phyloP scores from a whole-genome alignment of 495 filamentous ascomycete genomes.

The Emericellopsis terricola region DNA sequence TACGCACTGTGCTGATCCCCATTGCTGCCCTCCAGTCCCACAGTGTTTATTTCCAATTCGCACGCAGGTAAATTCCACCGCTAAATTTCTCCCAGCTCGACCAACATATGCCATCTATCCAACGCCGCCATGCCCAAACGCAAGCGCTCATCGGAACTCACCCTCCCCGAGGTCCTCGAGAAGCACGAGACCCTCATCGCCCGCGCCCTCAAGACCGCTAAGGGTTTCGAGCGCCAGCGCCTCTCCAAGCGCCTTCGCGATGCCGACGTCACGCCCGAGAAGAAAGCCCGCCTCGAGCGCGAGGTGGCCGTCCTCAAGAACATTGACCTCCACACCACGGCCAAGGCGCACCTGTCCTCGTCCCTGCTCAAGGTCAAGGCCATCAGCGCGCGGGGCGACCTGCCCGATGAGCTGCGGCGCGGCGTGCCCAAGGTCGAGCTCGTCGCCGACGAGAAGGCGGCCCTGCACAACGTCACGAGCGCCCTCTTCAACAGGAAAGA shows the following conservation, averaged over 20 bases:
- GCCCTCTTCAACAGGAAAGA: slow-evolving; percentile 60
- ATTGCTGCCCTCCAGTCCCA: slow-evolving; percentile 1
- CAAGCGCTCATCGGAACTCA: slow-evolving; percentile 21
- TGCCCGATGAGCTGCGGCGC: slow-evolving; percentile 32
- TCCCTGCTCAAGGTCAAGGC: slow-evolving; percentile 55
- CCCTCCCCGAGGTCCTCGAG: slow-evolving; percentile 34
- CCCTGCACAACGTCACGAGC: slow-evolving; percentile 56
- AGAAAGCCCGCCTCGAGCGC: slow-evolving; percentile 11
- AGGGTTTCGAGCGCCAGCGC: slow-evolving; percentile 82
- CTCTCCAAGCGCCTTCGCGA: slow-evolving; percentile 58
- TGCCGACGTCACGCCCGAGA: slow-evolving; percentile 32
- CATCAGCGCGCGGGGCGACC: slow-evolving; percentile 32
- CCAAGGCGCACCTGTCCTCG: slow-evolving; percentile 56
- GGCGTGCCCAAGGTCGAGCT: slow-evolving; percentile 25
- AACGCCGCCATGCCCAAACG: slow-evolving; percentile 25
- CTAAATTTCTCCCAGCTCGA: too few relatives aligned
- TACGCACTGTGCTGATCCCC: too few relatives aligned
- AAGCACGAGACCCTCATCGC: slow-evolving; percentile 41
- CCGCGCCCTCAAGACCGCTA: slow-evolving; percentile 57
- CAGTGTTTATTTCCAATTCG: neutral
- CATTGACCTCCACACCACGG: slow-evolving; percentile 46
- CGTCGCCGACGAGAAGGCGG: slow-evolving; percentile 26
- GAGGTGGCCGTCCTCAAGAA: neutral
- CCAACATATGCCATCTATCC: neutral
- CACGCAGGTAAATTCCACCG: neutral